A percentile compares a stretch with the other conserved stretches of the same genome.
Conservation (phyloP, 306 rosid species). For the Quercus dentata region DNA sequence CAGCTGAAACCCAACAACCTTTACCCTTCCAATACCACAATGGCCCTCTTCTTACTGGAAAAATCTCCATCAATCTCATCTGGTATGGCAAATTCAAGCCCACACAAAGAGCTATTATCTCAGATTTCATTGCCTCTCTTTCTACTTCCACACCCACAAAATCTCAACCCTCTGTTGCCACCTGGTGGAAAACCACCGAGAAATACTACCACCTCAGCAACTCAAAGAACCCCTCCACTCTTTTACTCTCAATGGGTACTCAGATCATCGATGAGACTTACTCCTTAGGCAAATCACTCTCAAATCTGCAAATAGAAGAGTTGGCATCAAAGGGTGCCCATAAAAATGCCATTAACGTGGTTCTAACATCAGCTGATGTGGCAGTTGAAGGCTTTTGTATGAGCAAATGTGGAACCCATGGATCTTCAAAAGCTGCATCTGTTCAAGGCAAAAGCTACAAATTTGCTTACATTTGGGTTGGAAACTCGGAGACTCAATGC, state of each 20-base stretch:
- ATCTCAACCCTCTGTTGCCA: conserved; percentile 45
- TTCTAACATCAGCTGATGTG: conserved; percentile 53
- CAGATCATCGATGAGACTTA: conserved; percentile 35
- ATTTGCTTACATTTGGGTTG: conserved; percentile 59
- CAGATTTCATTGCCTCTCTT: conserved; percentile 64
- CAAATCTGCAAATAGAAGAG: conserved; percentile 21
- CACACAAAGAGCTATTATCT: conserved; percentile 52
- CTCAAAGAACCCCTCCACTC: conserved; percentile 20
- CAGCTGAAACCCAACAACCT: conserved; percentile 26
- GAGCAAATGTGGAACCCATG: conserved; percentile 55
- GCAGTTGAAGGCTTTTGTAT: conserved; percentile 53
- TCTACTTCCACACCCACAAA: conserved; percentile 27
- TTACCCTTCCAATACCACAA: conserved; percentile 65
- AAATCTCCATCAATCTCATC: conserved; percentile 53
- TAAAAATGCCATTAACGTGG: conserved; percentile 40
- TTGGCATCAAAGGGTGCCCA: conserved; percentile 46
- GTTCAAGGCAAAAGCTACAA: conserved; percentile 19
- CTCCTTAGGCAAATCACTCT: conserved; percentile 53
- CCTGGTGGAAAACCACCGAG: conserved; percentile 47
- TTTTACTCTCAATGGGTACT: conserved; percentile 30
- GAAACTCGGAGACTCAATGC: conserved; percentile 63
- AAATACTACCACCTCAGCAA: conserved; percentile 38
- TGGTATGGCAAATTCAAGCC: conserved; percentile 77
- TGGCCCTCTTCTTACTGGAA: conserved; percentile 61
- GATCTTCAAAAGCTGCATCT: conserved; percentile 5